These are phyloP conservation scores for Cercospora beticola DNA, from an alignment of 2,329 filamentous ascomycete species.

Conservation along the genomic window DNA sequence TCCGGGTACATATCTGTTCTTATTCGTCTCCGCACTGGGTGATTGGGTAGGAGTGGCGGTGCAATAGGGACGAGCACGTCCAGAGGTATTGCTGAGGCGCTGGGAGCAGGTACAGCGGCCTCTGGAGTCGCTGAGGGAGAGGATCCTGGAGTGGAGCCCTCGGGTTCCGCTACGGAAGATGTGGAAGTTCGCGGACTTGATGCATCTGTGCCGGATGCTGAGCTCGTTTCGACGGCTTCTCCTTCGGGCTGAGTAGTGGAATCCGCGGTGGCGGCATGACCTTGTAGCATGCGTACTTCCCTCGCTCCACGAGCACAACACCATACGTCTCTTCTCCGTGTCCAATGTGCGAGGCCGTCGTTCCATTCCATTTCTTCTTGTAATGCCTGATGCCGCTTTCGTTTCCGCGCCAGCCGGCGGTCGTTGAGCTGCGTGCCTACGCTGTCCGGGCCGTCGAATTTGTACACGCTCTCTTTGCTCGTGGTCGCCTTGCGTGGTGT, in stretches of 20 bases:
- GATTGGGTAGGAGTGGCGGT: conserved; percentile 67
- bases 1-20: conserved; percentile 70
- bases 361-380: conserved; percentile 64
- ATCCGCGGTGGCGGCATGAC: neutral
- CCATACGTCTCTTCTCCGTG: conserved; percentile 77
- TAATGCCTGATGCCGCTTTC: conserved; percentile 40
- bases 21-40: conserved; percentile 76
- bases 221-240: conserved; percentile 28
- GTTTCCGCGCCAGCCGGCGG: conserved; percentile 36
- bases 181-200: conserved; percentile 42
- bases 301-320: conserved; percentile 67
- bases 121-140: conserved; percentile 21
- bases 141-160: conserved; percentile 23
- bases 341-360: conserved; percentile 75
- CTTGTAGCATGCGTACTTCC: conserved; percentile 21
- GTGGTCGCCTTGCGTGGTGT: conserved; percentile 13
- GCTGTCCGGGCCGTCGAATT: conserved; percentile 48
- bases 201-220: conserved; percentile 24
- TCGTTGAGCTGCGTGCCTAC: conserved; percentile 41
- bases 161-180: conserved; percentile 30
- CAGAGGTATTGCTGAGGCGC: conserved; percentile 19
- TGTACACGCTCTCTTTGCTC: conserved; percentile 35
- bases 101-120: conserved; percentile 8
- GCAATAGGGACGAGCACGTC: conserved; percentile 65
- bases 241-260: neutral